Percentiles rank a stretch among this genome's conserved stretches.
These are phyloP conservation scores for Leccinum broughii DNA, from an alignment of 768 basidiomycete species.

Conservation along the genomic window DNA sequence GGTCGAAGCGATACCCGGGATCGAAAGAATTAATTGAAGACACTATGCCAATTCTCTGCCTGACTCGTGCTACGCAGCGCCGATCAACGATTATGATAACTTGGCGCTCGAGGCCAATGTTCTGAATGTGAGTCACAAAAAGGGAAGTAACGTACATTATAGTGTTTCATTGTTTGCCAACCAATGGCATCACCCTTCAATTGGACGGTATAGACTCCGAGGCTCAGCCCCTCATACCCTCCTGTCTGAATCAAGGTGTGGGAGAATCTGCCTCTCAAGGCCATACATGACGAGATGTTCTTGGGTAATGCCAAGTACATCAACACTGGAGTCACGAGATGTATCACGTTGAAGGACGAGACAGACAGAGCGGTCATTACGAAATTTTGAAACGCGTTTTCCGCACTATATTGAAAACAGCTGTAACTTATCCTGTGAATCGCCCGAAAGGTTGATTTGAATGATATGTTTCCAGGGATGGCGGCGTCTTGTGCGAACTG, in stretches of 20 bases:
- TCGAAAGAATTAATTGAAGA: background rate
- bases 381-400: too few relatives aligned
- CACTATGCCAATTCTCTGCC: too few relatives aligned
- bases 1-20: background rate
- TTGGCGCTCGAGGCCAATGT: background rate
- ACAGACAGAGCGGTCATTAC: conserved; percentile 16
- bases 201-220: conserved; percentile 34
- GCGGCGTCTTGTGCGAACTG: conserved; percentile 22
- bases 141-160: conserved; percentile 5
- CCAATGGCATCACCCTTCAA: conserved; percentile 8
- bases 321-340: conserved; percentile 35
- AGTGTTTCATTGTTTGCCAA: background rate
- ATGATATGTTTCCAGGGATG: conserved; percentile 15
- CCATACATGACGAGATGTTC: conserved; percentile 24
- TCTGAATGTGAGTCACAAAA: background rate
- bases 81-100: background rate
- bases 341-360: conserved; percentile 9
- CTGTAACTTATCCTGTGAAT: conserved; percentile 14
- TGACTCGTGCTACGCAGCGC: too few relatives aligned
- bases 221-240: conserved; percentile 31
- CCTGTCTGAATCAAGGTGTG: conserved; percentile 32
- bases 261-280: conserved; percentile 30
- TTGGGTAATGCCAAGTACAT: conserved; percentile 23
- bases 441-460: conserved; percentile 34
- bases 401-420: too few relatives aligned